Conservation (phyloP, 2,329 filamentous ascomycete species). For the Teratosphaeria destructans region DNA sequence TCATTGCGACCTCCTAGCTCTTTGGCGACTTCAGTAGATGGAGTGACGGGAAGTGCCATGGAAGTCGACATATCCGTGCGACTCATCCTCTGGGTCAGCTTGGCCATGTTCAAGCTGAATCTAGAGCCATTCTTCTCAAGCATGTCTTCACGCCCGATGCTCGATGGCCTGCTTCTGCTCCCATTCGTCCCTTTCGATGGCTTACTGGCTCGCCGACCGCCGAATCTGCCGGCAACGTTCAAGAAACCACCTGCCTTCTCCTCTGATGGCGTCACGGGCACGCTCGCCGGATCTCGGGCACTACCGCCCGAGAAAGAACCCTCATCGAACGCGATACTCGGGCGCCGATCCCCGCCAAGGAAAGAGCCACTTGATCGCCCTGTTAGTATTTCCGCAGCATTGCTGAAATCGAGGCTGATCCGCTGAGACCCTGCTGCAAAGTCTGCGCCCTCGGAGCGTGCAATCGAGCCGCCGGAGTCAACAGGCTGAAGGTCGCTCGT, state of each 20-base stretch:
- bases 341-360: slow-evolving; percentile 27
- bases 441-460: slow-evolving; percentile 7
- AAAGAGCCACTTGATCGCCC: slow-evolving; percentile 25
- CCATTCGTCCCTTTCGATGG: slow-evolving; percentile 13
- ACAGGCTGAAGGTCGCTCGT: slow-evolving; percentile 1
- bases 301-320: slow-evolving; percentile 22
- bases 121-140: slow-evolving; percentile 16
- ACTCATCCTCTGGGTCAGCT: slow-evolving; percentile 26
- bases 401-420: slow-evolving; percentile 21
- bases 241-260: slow-evolving; percentile 27
- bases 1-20: neutral
- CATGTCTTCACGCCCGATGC: slow-evolving; percentile 17
- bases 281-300: slow-evolving; percentile 15
- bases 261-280: slow-evolving; percentile 33
- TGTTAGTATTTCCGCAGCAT: slow-evolving; percentile 9
- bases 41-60: slow-evolving; percentile 4
- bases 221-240: slow-evolving; percentile 18
- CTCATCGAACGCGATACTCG: slow-evolving; percentile 32
- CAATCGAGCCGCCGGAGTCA: slow-evolving; percentile 1
- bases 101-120: slow-evolving; percentile 30
- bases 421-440: slow-evolving; percentile 15
- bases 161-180: slow-evolving; percentile 32
- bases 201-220: slow-evolving; percentile 19
- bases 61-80: slow-evolving; percentile 5
- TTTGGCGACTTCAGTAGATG: slow-evolving; percentile 4